A percentile compares a stretch with the other conserved stretches of the same genome.
Evolutionary conservation across 1,284 basidiomycete genomes (phyloP).

Genomic region (Puccinia novopanici): DNA sequence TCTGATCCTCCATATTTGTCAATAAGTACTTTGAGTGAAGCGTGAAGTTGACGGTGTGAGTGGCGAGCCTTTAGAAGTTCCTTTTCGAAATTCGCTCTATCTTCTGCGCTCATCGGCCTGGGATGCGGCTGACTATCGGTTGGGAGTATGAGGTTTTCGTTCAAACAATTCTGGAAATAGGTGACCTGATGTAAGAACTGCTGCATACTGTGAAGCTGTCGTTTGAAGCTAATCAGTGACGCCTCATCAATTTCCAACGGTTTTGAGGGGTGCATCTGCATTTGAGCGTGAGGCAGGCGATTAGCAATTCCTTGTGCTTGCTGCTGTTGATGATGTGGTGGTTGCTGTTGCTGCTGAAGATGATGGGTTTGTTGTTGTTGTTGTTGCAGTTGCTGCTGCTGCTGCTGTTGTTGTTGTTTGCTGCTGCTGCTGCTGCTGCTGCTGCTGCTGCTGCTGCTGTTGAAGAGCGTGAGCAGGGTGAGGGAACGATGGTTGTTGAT

Average conservation of each 20-base stretch:
- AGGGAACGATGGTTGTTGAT: conserved; percentile 28
- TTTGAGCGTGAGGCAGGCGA: conserved; percentile 11
- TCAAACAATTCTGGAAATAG: conserved; percentile 22
- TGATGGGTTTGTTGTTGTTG: conserved; percentile 14
- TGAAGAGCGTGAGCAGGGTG: conserved; percentile 31
- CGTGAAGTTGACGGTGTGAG: not conserved
- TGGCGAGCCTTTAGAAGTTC: conserved; percentile 32
- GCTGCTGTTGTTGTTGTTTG: conserved; percentile 8
- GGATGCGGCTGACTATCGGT: conserved; percentile 10
- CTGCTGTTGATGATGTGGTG: conserved; percentile 3
- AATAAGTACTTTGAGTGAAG: conserved; percentile 12
- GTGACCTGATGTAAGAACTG: conserved; percentile 9
- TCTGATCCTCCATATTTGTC: conserved; percentile 31
- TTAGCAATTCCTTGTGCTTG: conserved; percentile 17
- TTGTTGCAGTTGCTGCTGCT: conserved; percentile 4
- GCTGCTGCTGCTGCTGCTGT: conserved; percentile 26
- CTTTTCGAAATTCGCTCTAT: conserved; percentile 11
- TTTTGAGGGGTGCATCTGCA: conserved; percentile 17
- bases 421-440: conserved; percentile 23
- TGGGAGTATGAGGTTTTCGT: conserved; percentile 16
- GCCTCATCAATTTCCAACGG: conserved; percentile 29
- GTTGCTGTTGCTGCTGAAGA: conserved; percentile 25
- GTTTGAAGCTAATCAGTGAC: not conserved
- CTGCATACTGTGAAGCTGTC: conserved; percentile 6
- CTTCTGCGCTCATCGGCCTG: conserved; percentile 37